Evolutionary conservation across 2,329 filamentous ascomycete species (phyloP).

Genomic region (Leptographium galeiforme): DNA sequence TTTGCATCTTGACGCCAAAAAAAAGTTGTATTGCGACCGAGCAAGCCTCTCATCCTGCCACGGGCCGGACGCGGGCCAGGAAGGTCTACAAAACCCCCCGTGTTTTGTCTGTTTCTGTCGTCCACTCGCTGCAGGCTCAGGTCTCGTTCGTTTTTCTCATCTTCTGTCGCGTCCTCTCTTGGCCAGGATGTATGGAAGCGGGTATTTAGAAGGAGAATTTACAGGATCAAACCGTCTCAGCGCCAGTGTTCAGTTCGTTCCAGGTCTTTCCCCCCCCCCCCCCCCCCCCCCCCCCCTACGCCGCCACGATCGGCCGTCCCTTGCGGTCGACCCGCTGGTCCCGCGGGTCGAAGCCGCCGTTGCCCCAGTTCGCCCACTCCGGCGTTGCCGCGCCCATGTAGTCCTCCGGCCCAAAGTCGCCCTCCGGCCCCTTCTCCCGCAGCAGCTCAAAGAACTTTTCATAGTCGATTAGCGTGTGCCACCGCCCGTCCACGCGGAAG

Average conservation of each 20-base stretch:
- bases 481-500: slow-evolving; percentile 64
- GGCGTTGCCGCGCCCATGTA: slow-evolving; percentile 77
- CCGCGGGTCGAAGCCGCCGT: slow-evolving; percentile 84
- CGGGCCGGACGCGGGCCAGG: not conserved
- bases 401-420: slow-evolving; percentile 73
- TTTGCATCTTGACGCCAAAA: not conserved
- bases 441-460: slow-evolving; percentile 74
- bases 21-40: not conserved
- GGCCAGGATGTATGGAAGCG: slow-evolving; percentile 7
- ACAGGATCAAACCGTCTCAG: not conserved
- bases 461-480: slow-evolving; percentile 90
- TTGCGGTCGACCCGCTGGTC: slow-evolving; percentile 82
- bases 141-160: not conserved
- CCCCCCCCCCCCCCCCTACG: too few relatives aligned
- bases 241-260: not conserved
- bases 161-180: not conserved
- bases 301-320: slow-evolving; percentile 48
- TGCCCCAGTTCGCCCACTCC: slow-evolving; percentile 91
- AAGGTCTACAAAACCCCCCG: not conserved
- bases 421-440: slow-evolving; percentile 51
- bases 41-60: not conserved
- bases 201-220: slow-evolving; percentile 4
- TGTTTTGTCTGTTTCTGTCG: not conserved
- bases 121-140: not conserved
- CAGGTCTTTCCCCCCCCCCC: too few relatives aligned